These are phyloP conservation scores for Bjerkandera adusta DNA, from an alignment of 1,284 basidiomycete genomes.

Conservation along the genomic window DNA sequence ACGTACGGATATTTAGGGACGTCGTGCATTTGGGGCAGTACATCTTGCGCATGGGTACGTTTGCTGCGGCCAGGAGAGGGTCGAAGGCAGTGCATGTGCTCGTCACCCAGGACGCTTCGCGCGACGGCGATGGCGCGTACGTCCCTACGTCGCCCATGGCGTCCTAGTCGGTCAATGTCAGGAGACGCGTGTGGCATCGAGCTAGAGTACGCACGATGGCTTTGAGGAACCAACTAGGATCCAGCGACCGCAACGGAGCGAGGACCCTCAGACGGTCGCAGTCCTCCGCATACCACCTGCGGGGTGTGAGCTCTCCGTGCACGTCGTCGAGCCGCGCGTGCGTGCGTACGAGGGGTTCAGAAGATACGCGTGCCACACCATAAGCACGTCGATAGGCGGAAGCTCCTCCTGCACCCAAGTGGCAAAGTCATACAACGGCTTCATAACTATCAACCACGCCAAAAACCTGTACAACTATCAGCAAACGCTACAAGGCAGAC, in stretches of 20 bases:
- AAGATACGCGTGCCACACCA: constrained; percentile 21
- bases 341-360: constrained; percentile 17
- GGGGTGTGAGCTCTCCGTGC: neutral
- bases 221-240: constrained; percentile 6
- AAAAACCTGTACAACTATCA: neutral
- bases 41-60: constrained; percentile 2
- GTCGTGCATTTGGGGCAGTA: constrained; percentile 15
- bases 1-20: constrained; percentile 11
- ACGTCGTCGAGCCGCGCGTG: neutral
- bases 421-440: neutral
- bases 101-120: constrained; percentile 9
- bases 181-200: neutral
- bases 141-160: constrained; percentile 12
- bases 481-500: neutral
- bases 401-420: constrained; percentile 15
- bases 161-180: constrained; percentile 6
- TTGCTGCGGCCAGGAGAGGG: constrained; percentile 12
- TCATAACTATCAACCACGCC: neutral
- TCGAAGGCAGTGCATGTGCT: constrained; percentile 12
- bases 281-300: constrained; percentile 20
- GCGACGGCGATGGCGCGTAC: constrained; percentile 9
- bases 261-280: constrained; percentile 11
- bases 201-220: constrained; percentile 5
- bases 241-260: neutral
- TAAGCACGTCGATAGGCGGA: constrained; percentile 20